These are phyloP conservation scores for Plasmodiophora brassicae DNA, from an alignment of 208 protist species.

Conservation along the genomic window DNA sequence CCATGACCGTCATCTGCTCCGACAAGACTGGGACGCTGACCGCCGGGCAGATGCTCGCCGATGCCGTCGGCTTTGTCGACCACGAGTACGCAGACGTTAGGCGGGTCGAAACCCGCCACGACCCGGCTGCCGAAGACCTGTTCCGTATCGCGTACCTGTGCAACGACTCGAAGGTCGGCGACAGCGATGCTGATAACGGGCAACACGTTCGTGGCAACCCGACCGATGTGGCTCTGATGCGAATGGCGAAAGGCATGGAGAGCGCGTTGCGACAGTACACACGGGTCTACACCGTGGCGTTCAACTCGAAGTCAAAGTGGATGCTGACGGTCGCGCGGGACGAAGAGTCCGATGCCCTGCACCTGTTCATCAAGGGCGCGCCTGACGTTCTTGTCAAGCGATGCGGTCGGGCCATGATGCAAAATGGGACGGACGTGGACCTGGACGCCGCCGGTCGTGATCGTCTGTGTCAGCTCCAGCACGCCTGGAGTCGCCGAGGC, in stretches of 20 bases:
- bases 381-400: background rate
- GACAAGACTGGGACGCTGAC: constrained; percentile 82
- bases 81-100: background rate
- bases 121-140: background rate
- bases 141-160: background rate
- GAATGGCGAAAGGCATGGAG: background rate
- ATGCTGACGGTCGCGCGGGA: background rate
- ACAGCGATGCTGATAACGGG: background rate
- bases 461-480: background rate
- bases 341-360: background rate
- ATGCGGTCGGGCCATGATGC: background rate
- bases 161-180: background rate
- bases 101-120: background rate
- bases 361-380: background rate
- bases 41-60: constrained; percentile 22
- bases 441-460: background rate
- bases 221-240: background rate
- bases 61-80: background rate
- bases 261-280: background rate
- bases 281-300: background rate
- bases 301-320: background rate
- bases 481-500: background rate
- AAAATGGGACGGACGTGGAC: background rate
- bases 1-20: constrained; percentile 67
- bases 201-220: background rate